Evolutionary conservation across 1,284 basidiomycete species (phyloP).

Genomic region (Ceratobasidium sp.): DNA sequence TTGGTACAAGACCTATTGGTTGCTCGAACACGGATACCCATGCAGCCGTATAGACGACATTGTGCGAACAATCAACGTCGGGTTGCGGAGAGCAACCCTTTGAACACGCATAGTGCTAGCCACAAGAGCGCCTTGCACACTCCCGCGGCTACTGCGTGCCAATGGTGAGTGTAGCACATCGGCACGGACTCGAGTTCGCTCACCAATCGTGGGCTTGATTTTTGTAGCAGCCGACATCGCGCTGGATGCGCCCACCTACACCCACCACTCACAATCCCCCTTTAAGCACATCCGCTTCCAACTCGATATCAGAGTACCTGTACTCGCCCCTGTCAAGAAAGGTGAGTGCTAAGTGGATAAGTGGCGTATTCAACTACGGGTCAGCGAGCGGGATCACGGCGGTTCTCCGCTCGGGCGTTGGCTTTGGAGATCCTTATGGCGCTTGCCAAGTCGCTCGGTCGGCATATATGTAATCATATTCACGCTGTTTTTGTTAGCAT

Average conservation of each 20-base stretch:
- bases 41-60: background rate
- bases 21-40: background rate
- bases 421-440: constrained; percentile 18
- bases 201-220: background rate
- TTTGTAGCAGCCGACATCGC: constrained; percentile 1
- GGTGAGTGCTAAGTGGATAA: background rate
- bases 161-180: no score
- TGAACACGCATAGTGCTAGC: background rate
- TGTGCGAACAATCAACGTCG: background rate
- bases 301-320: background rate
- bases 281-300: background rate
- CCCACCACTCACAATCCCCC: background rate
- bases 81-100: background rate
- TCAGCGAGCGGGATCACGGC: background rate
- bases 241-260: background rate
- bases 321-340: background rate
- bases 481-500: constrained; percentile 2
- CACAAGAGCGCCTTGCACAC: background rate
- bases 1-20: constrained; percentile 13
- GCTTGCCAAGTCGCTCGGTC: background rate
- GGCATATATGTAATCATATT: background rate
- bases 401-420: constrained; percentile 1
- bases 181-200: no score
- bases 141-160: background rate
- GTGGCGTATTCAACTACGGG: background rate